Evolutionary conservation across 2,329 filamentous ascomycete genomes (phyloP).

Genomic region (Pseudophaeomoniella oleicola): DNA sequence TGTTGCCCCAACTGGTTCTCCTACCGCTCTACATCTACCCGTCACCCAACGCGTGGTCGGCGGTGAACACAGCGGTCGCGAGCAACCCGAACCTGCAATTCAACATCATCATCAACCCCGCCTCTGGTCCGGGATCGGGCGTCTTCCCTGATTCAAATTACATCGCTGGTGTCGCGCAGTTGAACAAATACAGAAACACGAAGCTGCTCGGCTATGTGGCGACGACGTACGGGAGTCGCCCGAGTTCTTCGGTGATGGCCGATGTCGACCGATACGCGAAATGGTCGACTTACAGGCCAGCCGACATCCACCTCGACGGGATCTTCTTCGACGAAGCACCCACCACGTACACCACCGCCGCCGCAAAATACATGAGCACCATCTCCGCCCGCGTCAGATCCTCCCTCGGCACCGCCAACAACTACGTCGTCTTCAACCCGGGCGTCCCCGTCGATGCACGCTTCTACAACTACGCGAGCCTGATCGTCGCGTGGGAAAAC

Average conservation of each 20-base stretch:
- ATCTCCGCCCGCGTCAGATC: constrained; percentile 10
- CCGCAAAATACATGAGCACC: constrained; percentile 10
- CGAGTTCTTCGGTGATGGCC: constrained; percentile 16
- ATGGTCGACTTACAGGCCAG: constrained; percentile 16
- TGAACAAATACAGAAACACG: constrained; percentile 24
- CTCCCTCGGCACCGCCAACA: constrained; percentile 6
- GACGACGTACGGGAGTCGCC: constrained; percentile 18
- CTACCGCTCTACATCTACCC: constrained; percentile 35
- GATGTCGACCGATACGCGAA: constrained; percentile 22
- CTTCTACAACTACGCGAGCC: constrained; percentile 1
- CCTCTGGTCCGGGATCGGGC: constrained; percentile 18
- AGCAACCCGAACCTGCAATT: constrained; percentile 12
- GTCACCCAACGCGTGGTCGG: constrained; percentile 28
- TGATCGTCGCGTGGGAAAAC: not conserved
- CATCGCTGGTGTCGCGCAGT: constrained; percentile 17
- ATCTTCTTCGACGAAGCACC: constrained; percentile 27
- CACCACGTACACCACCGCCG: constrained; percentile 9
- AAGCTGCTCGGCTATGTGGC: constrained; percentile 26
- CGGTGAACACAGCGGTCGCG: constrained; percentile 17
- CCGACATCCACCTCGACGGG: constrained; percentile 18
- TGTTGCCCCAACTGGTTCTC: constrained; percentile 22
- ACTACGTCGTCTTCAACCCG: constrained; percentile 6
- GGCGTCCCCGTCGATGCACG: not conserved
- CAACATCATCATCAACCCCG: constrained; percentile 17
- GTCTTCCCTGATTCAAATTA: constrained; percentile 19